Evolutionary conservation across 164 flowering plant genomes (phyloP).

Genomic region (Piper betle): DNA sequence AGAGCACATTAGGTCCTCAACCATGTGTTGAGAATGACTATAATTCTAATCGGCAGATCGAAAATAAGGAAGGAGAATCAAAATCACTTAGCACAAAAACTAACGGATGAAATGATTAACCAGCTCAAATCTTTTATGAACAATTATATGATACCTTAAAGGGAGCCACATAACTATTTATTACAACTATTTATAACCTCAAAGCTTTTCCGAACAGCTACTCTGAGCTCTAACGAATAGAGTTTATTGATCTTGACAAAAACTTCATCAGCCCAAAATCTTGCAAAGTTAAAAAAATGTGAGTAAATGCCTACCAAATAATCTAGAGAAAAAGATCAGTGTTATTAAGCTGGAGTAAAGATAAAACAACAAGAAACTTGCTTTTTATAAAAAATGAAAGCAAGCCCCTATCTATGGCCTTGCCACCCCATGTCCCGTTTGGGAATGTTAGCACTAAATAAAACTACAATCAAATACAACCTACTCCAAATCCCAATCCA

Average conservation of each 20-base stretch:
- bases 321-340: background rate
- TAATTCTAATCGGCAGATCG: no score
- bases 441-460: no score
- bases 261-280: constrained; percentile 46
- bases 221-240: constrained; percentile 53
- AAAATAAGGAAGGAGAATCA: background rate
- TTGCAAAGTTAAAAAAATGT: constrained; percentile 14
- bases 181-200: constrained; percentile 54
- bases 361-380: no score
- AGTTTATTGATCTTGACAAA: constrained; percentile 37
- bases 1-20: constrained; percentile 65
- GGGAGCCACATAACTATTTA: no score
- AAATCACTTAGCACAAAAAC: background rate
- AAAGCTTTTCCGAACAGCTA: constrained; percentile 43
- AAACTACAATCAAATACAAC: no score
- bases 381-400: no score
- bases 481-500: no score
- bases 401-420: no score
- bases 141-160: background rate
- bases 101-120: no score
- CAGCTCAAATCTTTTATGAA: no score
- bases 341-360: no score
- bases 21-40: constrained; percentile 50
- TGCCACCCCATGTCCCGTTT: no score
- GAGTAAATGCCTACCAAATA: background rate